These are phyloP conservation scores for Colletotrichum siamense DNA, from an alignment of 2,329 filamentous ascomycete species.

Conservation along the genomic window DNA sequence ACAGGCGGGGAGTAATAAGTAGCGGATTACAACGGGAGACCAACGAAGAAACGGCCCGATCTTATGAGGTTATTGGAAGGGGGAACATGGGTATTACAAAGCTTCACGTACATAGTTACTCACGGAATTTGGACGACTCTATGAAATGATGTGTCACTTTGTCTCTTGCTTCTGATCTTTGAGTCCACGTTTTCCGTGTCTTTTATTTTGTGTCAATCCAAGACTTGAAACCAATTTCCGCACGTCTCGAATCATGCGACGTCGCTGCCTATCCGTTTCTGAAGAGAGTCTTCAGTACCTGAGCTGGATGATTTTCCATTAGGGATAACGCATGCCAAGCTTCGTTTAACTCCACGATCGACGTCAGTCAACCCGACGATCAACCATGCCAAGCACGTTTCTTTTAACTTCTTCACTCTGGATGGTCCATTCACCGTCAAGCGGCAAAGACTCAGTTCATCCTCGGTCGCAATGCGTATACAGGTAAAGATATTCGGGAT, in stretches of 20 bases:
- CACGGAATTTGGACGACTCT: not conserved
- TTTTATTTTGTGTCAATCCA: too few species aligned
- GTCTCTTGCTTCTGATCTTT: too few species aligned
- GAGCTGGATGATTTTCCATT: not conserved
- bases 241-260: too few species aligned
- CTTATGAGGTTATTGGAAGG: not conserved
- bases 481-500: not conserved
- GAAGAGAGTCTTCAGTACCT: too few species aligned
- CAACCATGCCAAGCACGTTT: not conserved
- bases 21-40: not conserved
- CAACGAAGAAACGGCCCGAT: not conserved
- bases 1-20: not conserved
- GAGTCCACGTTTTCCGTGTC: too few species aligned
- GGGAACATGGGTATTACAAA: not conserved
- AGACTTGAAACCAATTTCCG: too few species aligned
- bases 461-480: not conserved
- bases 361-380: not conserved
- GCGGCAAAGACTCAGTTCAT: not conserved
- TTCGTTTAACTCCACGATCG: not conserved
- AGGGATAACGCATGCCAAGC: not conserved
- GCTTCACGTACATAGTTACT: not conserved
- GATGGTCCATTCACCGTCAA: not conserved
- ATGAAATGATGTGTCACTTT: not conserved
- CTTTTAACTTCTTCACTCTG: not conserved
- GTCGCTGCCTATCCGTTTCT: too few species aligned